Evolutionary conservation across 805 yeast species (phyloP).

Genomic region (Tanozyma kutaoensis): DNA sequence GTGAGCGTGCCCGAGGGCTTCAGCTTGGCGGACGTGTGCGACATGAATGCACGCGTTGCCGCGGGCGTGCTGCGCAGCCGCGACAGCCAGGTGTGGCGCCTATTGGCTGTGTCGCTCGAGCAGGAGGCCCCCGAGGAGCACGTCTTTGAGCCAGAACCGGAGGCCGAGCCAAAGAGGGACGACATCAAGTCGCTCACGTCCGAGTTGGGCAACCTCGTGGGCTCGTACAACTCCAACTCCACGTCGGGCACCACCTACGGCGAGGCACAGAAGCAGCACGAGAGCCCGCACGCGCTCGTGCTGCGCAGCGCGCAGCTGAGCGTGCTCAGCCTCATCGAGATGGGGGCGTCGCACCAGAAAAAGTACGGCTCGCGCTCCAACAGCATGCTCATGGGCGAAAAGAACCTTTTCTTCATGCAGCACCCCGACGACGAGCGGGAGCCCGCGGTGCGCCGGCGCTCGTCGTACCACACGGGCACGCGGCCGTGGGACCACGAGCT

Average conservation of each 20-base stretch:
- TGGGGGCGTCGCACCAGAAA: too few species aligned
- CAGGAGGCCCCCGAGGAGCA: slow-evolving; percentile 15
- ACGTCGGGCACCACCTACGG: slow-evolving; percentile 28
- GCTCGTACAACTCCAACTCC: slow-evolving; percentile 27
- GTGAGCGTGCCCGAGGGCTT: slow-evolving; percentile 34
- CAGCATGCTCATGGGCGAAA: too few species aligned
- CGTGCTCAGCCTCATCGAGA: too few species aligned
- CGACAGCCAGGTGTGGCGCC: slow-evolving; percentile 53
- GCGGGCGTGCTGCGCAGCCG: slow-evolving; percentile 34
- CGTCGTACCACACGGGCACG: too few species aligned
- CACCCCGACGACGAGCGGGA: too few species aligned
- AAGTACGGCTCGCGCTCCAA: too few species aligned
- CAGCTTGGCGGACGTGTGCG: slow-evolving; percentile 39
- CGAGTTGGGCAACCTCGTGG: slow-evolving; percentile 25
- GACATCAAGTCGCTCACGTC: slow-evolving; percentile 11
- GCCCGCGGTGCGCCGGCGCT: too few species aligned
- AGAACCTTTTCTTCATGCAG: too few species aligned
- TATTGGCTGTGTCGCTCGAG: slow-evolving; percentile 36
- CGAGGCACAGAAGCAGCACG: slow-evolving; percentile 4
- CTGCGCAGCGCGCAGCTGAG: too few species aligned
- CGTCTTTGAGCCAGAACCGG: background rate
- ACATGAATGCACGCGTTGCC: slow-evolving; percentile 44
- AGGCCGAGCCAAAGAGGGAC: background rate
- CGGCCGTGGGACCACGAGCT: too few species aligned
- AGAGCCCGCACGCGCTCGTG: too few species aligned